A percentile compares a stretch with the other conserved stretches of the same genome.
Conservation (phyloP, 2,329 filamentous ascomycete genomes). For the Hirsutella minnesotensis region DNA sequence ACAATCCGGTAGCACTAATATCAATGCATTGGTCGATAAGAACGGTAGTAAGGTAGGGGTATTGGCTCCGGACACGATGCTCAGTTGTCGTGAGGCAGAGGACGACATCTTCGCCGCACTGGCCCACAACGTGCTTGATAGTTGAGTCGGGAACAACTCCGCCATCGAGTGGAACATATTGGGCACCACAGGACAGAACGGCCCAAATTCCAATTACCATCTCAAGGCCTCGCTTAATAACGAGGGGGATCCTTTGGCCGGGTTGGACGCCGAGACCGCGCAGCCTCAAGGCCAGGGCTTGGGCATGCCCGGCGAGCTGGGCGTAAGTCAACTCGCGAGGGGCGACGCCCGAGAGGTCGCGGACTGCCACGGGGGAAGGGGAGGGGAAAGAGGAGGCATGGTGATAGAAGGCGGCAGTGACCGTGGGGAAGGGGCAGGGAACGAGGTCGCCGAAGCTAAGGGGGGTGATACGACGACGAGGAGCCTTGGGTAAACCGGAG, state of each 20-base stretch:
- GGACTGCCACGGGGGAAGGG: slow-evolving; percentile 20
- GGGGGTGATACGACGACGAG: background rate
- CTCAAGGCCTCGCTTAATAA: slow-evolving; percentile 41
- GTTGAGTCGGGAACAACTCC: slow-evolving; percentile 36
- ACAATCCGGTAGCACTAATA: background rate
- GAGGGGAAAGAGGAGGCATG: slow-evolving; percentile 24
- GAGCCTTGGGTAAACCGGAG: slow-evolving; percentile 3
- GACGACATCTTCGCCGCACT: slow-evolving; percentile 31
- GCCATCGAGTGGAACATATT: slow-evolving; percentile 49
- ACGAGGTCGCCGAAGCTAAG: slow-evolving; percentile 7
- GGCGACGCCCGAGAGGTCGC: slow-evolving; percentile 18
- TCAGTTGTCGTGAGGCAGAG: slow-evolving; percentile 33
- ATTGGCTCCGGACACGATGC: slow-evolving; percentile 17
- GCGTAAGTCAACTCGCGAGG: slow-evolving; percentile 28
- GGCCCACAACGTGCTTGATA: slow-evolving; percentile 34
- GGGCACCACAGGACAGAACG: slow-evolving; percentile 42
- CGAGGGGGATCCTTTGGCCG: slow-evolving; percentile 37
- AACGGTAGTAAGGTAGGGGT: slow-evolving; percentile 12
- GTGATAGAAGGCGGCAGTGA: slow-evolving; percentile 26
- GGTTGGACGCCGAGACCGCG: slow-evolving; percentile 25
- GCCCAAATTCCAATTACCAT: slow-evolving; percentile 47
- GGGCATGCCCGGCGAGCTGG: slow-evolving; percentile 29
- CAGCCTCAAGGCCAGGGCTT: slow-evolving; percentile 28
- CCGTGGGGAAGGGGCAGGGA: slow-evolving; percentile 23
- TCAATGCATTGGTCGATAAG: slow-evolving; percentile 16